Evolutionary conservation across 768 basidiomycete genomes (phyloP).

Genomic region (Auriscalpium vulgare): DNA sequence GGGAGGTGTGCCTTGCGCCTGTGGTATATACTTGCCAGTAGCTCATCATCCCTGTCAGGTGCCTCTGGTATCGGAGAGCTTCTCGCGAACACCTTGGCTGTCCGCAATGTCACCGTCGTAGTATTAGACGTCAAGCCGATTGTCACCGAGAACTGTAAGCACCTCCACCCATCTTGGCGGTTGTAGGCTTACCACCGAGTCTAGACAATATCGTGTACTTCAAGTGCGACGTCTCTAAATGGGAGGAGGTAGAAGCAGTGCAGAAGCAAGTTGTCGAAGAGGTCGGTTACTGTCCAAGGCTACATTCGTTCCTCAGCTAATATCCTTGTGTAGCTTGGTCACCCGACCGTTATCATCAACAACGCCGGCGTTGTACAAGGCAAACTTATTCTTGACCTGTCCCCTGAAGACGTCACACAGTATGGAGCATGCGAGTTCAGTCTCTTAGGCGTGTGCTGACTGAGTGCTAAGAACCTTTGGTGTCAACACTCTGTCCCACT

Average conservation of each 20-base stretch:
- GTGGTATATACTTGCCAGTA: too few species aligned
- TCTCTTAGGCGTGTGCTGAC: background rate
- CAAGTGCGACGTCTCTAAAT: conserved; percentile 87
- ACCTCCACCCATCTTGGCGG: background rate
- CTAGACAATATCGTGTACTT: conserved; percentile 78
- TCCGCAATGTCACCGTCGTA: conserved; percentile 73
- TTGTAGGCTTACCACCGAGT: background rate
- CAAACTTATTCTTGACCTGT: conserved; percentile 74
- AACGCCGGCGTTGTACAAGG: conserved; percentile 94
- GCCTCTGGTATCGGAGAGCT: conserved; percentile 86
- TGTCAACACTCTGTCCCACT: conserved; percentile 83
- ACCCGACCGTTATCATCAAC: conserved; percentile 87
- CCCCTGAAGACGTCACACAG: conserved; percentile 74
- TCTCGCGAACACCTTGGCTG: conserved; percentile 79
- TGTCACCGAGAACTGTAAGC: conserved; percentile 64
- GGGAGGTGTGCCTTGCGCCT: conserved; percentile 50
- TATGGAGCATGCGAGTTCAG: conserved; percentile 26
- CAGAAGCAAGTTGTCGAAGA: conserved; percentile 72
- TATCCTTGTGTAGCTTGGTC: conserved; percentile 51
- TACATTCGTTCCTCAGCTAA: background rate
- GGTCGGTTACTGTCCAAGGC: conserved; percentile 29
- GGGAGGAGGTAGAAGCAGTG: conserved; percentile 73
- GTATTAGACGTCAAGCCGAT: conserved; percentile 82
- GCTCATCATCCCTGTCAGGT: conserved; percentile 34
- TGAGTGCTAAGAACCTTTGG: conserved; percentile 65